Base-by-base conservation (phyloP, 2,329 filamentous ascomycete genomes). In the Nigrograna mackinnonii region DNA sequence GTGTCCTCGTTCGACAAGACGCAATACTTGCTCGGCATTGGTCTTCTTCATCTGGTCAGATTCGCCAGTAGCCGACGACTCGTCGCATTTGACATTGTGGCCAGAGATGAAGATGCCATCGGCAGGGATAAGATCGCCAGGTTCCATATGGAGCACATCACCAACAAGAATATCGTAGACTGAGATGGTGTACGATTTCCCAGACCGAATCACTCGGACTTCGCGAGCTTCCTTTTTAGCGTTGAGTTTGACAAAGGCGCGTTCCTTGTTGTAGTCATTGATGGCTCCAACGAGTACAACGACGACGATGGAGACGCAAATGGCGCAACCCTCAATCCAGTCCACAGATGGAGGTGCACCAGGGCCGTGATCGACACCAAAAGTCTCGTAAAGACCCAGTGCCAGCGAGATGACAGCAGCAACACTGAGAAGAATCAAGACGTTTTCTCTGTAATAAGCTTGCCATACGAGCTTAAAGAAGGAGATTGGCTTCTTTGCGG, bases 361-460 rank as follows among this genome's bases (percentile, higher is more conserved):
- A 4, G 70, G 68, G 2, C 55, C 54, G 35, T 73, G 71, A 35
- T 72, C 41, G 47, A 73, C 54, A 16, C 77, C 77, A 12, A 85
- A 74, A 0, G 82, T 81, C 60, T 87, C 79, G 55, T 89, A 90
- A 2, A 90, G 70, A 7, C 86, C 86, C 9, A 90, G 72, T 6
- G 82, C 83, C 6, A 89, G 68, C 1, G 85, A 89, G 9, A 89
- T 76, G 9, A 84, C 71, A 2, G 86, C 86, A 7, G 86, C 86
- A 24, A 82, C 75, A 0, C 84, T 86, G 45, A 89, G 70, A 5
- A 89, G 69, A 28, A 89, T 84, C 28, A 90, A 78, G 24, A 89
- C 83, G 50, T 86, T 86, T 66, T 89, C 86, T 52, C 88, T 86
- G 64, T 86, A 87, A 60, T 85, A 87, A 3, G 85, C 84, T 47